Evolutionary conservation across 148 eudicot genomes (phyloP), one percentile per base, ranked within the genome.

Genomic region (Linanthus parryae): DNA sequence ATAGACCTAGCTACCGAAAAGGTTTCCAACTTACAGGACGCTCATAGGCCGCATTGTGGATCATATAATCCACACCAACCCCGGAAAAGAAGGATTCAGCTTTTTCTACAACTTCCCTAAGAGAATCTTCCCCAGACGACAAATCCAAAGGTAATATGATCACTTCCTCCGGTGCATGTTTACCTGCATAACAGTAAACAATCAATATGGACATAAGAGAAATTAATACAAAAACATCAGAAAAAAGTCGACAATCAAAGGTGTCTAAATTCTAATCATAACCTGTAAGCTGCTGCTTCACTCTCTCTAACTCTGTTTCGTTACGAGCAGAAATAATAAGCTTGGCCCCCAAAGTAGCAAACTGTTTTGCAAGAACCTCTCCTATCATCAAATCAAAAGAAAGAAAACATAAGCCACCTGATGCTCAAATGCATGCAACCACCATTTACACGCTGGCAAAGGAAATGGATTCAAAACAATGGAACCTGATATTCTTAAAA

Each of bases 41-140:
- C 22, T 91, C 98, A 74, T 22, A 91, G 29, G 98, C 95, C 25
- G 98, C 98, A 65, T 91, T 91, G 54, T 91, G 98, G 58, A 91
- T 74, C 86, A 91, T 62, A 67, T 70, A 83, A 73, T 91, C 89
- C 55, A 91, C 87, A 34, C 95, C 98, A 33, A 67, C 65, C 49
- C 75, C 77, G 20, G 69, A 66, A 73, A 91, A 91, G 38, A 75
- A 70, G 26, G 81, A 66, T 72, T 78, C 98, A 48, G 95, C 98
- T 61, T 52, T 79, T 56, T 81, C 72, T 21, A 86, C 94, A 24
- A 77, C 84, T 61, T 76, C 73, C 48, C 48, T 67, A 14, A 91
- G 86, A 64, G 71, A 58, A 48, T 72, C 85, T 65, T 91, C 98
- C 24, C 92, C 87, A n/a, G 81, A 74, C 13, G 77, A 59, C 79